A percentile compares a stretch with the other conserved stretches of the same genome.
Evolutionary conservation across 1,139 yeast species (phyloP).

Genomic region (Pichia sp.): DNA sequence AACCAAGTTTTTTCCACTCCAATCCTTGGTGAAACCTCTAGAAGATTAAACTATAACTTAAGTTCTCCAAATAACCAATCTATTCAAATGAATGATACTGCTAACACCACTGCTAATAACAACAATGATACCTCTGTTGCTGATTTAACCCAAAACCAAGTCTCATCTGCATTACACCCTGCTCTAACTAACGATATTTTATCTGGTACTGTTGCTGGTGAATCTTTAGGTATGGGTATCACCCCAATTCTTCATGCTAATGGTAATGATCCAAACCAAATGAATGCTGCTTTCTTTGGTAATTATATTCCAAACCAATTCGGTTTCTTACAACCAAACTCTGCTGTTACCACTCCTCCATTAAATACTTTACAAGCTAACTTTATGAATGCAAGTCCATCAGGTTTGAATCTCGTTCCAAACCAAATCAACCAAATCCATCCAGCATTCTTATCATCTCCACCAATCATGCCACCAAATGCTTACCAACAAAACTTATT

Average conservation of each 20-base stretch:
- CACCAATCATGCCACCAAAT: constrained; percentile 2
- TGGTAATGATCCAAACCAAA: constrained; percentile 4
- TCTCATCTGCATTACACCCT: constrained; percentile 17
- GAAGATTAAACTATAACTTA: constrained; percentile 28
- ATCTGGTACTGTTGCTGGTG: constrained; percentile 24
- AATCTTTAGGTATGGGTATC: constrained; percentile 29
- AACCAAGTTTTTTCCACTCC: constrained; percentile 26
- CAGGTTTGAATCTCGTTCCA: constrained; percentile 9
- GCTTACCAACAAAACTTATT: constrained; percentile 1
- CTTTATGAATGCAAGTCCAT: constrained; percentile 2
- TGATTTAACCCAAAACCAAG: neutral
- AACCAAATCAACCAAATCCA: constrained; percentile 7
- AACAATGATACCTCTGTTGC: constrained; percentile 17
- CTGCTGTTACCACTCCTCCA: constrained; percentile 7
- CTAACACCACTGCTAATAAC: neutral
- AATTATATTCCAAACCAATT: constrained; percentile 14
- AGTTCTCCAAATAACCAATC: constrained; percentile 21
- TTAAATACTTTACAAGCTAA: constrained; percentile 10
- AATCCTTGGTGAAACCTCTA: constrained; percentile 26
- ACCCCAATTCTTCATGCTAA: constrained; percentile 11
- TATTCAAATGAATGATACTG: neutral
- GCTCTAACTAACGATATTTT: constrained; percentile 27
- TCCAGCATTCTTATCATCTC: constrained; percentile 4
- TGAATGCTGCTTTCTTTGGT: constrained; percentile 10
- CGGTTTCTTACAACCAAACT: constrained; percentile 11